Evolutionary conservation across 169 alveolate genomes (phyloP).

Genomic region (Cryptosporidium ubiquitum): DNA sequence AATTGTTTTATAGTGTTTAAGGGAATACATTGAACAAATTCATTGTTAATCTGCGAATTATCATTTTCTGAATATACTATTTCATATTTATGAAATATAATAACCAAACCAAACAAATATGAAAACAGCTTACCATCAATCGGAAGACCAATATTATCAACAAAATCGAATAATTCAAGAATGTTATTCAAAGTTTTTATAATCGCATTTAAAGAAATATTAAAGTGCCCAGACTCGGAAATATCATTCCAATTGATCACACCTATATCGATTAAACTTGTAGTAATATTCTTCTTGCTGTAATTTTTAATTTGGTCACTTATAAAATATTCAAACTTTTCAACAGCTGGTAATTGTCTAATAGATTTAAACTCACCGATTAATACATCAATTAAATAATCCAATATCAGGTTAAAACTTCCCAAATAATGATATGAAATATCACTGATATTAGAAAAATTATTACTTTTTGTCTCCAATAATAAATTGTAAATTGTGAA

Average conservation of each 20-base stretch:
- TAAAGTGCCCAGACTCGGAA: slow-evolving; percentile 19
- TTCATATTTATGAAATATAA: slow-evolving; percentile 21
- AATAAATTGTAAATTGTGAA: background rate
- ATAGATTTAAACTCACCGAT: slow-evolving; percentile 20
- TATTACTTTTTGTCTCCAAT: background rate
- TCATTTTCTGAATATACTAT: background rate
- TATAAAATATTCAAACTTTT: slow-evolving; percentile 17
- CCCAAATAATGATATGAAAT: slow-evolving; percentile 25
- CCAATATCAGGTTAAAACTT: slow-evolving; percentile 37
- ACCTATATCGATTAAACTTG: background rate
- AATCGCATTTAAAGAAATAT: slow-evolving; percentile 8
- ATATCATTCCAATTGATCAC: slow-evolving; percentile 16
- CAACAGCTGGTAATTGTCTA: slow-evolving; percentile 43
- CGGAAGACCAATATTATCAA: background rate
- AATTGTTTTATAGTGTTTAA: slow-evolving; percentile 10
- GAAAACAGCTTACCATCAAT: slow-evolving; percentile 31
- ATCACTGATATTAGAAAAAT: background rate
- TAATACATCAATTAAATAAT: slow-evolving; percentile 12
- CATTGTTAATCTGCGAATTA: background rate
- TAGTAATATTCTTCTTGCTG: slow-evolving; percentile 4
- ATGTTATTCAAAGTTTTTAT: background rate
- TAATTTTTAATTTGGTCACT: slow-evolving; percentile 11
- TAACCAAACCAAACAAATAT: slow-evolving; percentile 15
- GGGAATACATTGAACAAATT: slow-evolving; percentile 1
- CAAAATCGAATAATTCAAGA: background rate